phyloP scores from a whole-genome alignment of 2,329 filamentous ascomycete species.

The Cryphonectria japonica region DNA sequence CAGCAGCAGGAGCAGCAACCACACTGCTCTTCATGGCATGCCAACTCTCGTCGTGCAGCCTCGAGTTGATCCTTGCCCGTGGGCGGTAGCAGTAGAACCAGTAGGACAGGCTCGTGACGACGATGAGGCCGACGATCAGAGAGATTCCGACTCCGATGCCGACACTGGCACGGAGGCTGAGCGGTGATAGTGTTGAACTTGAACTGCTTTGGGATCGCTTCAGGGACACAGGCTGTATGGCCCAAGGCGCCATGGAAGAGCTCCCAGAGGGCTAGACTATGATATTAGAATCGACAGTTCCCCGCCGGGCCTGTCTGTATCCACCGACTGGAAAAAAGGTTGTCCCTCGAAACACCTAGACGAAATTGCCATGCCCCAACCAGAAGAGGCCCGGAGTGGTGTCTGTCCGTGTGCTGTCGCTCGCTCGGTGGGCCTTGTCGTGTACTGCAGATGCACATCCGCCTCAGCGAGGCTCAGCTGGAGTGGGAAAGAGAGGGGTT shows the following conservation, averaged over 20 bases:
- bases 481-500: neutral
- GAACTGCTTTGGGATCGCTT: constrained; percentile 9
- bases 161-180: constrained; percentile 16
- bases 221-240: neutral
- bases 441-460: constrained; percentile 12
- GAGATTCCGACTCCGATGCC: constrained; percentile 19
- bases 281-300: constrained; percentile 6
- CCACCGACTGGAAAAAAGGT: neutral
- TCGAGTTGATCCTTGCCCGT: neutral
- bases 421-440: constrained; percentile 7
- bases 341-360: constrained; percentile 7
- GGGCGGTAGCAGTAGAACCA: constrained; percentile 8
- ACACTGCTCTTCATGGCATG: constrained; percentile 20
- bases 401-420: constrained; percentile 7
- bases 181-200: constrained; percentile 1
- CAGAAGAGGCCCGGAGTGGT: constrained; percentile 1
- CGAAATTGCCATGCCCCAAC: constrained; percentile 17
- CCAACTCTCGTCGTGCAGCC: constrained; percentile 7
- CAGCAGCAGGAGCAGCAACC: neutral
- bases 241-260: constrained; percentile 14
- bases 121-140: constrained; percentile 18
- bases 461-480: constrained; percentile 15
- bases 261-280: neutral
- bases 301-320: neutral
- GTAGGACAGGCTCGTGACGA: constrained; percentile 18